A percentile compares a stretch with the other conserved stretches of the same genome.
These are phyloP conservation scores for Lactifluus echinatus DNA, from an alignment of 768 basidiomycete genomes.

Conservation along the genomic window DNA sequence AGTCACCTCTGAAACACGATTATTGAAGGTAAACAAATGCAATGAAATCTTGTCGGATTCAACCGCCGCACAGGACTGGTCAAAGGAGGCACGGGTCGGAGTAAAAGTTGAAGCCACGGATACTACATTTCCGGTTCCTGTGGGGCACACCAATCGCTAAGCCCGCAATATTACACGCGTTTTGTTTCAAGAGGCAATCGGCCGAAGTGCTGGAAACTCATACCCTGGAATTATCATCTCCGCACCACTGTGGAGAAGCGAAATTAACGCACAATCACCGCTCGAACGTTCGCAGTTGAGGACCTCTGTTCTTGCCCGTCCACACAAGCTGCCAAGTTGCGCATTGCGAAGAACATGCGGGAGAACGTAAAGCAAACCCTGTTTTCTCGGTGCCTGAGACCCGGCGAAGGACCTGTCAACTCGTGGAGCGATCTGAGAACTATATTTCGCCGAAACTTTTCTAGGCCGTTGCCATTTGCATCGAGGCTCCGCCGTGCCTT, in stretches of 20 bases:
- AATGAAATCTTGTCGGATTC: not conserved
- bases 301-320: too few relatives aligned
- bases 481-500: not conserved
- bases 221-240: not conserved
- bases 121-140: not conserved
- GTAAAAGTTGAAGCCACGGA: not conserved
- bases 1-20: not conserved
- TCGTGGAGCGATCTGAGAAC: not conserved
- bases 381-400: conserved; percentile 3
- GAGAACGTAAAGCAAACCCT: not conserved
- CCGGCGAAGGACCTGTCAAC: not conserved
- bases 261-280: not conserved
- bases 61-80: not conserved
- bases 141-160: not conserved
- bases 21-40: not conserved
- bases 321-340: not conserved
- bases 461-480: not conserved
- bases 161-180: not conserved
- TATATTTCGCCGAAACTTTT: not conserved
- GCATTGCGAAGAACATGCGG: not conserved
- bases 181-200: not conserved
- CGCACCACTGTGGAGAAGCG: not conserved
- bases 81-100: not conserved
- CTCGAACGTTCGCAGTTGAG: not conserved
- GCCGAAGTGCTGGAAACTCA: too few relatives aligned